phyloP scores from a whole-genome alignment of 148 eudicot species.

The Dysphania ambrosioides region DNA sequence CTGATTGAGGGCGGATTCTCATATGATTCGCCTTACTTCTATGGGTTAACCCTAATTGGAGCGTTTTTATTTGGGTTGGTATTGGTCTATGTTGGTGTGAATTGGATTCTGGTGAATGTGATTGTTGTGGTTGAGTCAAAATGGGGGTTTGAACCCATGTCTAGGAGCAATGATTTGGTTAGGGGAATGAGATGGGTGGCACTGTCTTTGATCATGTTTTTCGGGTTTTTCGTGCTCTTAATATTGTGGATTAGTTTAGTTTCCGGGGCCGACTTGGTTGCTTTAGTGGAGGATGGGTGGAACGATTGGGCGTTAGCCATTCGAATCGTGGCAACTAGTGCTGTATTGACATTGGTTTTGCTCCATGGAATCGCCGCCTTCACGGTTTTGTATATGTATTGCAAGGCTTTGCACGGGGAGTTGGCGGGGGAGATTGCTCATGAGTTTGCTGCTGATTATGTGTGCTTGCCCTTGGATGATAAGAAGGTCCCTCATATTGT shows the following conservation, averaged over 20 bases:
- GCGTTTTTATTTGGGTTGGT: too few species aligned
- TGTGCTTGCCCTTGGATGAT: slow-evolving; percentile 68
- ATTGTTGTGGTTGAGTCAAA: too few species aligned
- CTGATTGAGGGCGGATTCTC: too few species aligned
- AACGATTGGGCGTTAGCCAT: slow-evolving; percentile 30
- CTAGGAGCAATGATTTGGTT: too few species aligned
- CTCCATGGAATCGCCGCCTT: slow-evolving; percentile 38
- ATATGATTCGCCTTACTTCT: too few species aligned
- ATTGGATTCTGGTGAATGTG: too few species aligned
- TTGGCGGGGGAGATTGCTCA: slow-evolving; percentile 58
- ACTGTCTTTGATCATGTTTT: too few species aligned
- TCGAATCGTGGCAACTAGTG: slow-evolving; percentile 39
- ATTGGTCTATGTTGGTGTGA: slow-evolving; percentile 31
- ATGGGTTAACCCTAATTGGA: too few species aligned
- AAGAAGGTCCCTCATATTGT: slow-evolving; percentile 57
- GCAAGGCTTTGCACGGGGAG: slow-evolving; percentile 68
- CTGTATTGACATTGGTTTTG: slow-evolving; percentile 43
- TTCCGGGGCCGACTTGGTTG: not conserved
- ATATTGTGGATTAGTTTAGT: too few species aligned
- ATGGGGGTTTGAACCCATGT: too few species aligned
- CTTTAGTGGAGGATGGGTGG: slow-evolving; percentile 31
- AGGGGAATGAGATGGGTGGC: too few species aligned
- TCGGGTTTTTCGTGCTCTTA: too few species aligned
- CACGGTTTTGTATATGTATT: slow-evolving; percentile 63
- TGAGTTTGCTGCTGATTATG: slow-evolving; percentile 60